These are phyloP conservation scores for Papiliotrema flavescens DNA, from an alignment of 1,284 basidiomycete genomes.

Conservation along the genomic window DNA sequence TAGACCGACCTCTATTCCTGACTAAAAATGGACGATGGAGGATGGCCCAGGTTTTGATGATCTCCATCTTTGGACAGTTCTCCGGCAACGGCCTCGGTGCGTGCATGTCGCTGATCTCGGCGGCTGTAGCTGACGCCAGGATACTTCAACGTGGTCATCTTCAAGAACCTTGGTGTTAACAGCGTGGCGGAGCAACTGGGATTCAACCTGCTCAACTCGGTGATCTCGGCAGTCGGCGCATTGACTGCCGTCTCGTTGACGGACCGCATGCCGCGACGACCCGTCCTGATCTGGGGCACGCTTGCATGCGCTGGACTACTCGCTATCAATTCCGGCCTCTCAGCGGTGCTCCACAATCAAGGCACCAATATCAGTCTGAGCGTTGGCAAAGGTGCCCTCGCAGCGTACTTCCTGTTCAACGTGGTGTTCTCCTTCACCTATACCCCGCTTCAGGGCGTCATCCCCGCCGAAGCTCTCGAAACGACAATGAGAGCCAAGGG, in stretches of 20 bases:
- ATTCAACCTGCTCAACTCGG: constrained; percentile 58
- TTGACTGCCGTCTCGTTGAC: constrained; percentile 35
- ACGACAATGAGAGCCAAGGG: constrained; percentile 61
- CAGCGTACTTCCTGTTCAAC: constrained; percentile 49
- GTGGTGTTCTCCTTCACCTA: constrained; percentile 33
- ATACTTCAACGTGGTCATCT: constrained; percentile 51
- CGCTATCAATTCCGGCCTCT: constrained; percentile 38
- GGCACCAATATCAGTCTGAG: constrained; percentile 7
- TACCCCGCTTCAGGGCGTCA: constrained; percentile 54
- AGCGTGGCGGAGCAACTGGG: constrained; percentile 49
- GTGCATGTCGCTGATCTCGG: background rate
- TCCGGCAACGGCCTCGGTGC: constrained; percentile 51
- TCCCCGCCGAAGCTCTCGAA: constrained; percentile 58
- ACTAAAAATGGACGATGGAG: constrained; percentile 32
- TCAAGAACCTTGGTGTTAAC: constrained; percentile 25
- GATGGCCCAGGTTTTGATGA: constrained; percentile 40
- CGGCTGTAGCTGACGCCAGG: constrained; percentile 10
- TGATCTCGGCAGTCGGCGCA: constrained; percentile 56
- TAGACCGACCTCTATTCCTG: constrained; percentile 31
- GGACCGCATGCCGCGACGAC: constrained; percentile 32
- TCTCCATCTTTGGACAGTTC: constrained; percentile 53
- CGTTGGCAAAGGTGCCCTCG: constrained; percentile 46
- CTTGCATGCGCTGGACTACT: constrained; percentile 28
- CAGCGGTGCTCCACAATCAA: constrained; percentile 25
- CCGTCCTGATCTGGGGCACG: constrained; percentile 34